Evolutionary conservation across 2,329 filamentous ascomycete species (phyloP), one percentile per base, ranked within the genome.

Genomic region (Sporothrix inflata): DNA sequence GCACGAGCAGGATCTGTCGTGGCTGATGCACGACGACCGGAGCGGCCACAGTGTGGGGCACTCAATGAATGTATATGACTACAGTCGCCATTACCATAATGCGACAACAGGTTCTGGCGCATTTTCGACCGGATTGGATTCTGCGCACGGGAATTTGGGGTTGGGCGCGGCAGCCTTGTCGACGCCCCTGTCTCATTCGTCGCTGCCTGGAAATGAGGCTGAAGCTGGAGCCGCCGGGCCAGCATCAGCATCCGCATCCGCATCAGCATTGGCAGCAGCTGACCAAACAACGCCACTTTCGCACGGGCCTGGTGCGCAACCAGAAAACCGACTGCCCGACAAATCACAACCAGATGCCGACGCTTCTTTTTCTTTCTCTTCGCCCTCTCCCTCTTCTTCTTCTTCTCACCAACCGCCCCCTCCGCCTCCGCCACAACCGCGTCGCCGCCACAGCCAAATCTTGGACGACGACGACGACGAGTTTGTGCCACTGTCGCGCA

Each of bases 401-500:
- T 40, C 57, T 57, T 19, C 55, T 30, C 30, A 19, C 30, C 63
- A 49, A 30, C 53, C 34, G 4, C 45, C 55, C 7, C 27, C 69
- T 38, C 68, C 45, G n/a, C 51, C 45, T 24, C 51, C 47, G 16
- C 74, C 72, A 2, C 60, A 65, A 65, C 60, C 60, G 19, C 73
- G 70, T 57, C 47, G 74, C 73, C 30, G 75, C 70, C 19, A 78
- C 51, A 74, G 77, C 51, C 73, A 79, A 9, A 76, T 78, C 21
- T 76, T 80, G 19, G 78, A 79, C 71, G 78, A 78, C 61, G 79
- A 79, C 63, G 79, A 80, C 57, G 73, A 71, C 12, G 77, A 79
- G 5, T 81, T 73, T 75, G 79, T 77, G 76, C 82, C 78, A 14
- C 77, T 77, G 51, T 74, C 79, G 0, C 80, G 76, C 72, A 81